phyloP scores from a whole-genome alignment of 2,329 filamentous ascomycete genomes.

The Ophiostoma quercus region DNA sequence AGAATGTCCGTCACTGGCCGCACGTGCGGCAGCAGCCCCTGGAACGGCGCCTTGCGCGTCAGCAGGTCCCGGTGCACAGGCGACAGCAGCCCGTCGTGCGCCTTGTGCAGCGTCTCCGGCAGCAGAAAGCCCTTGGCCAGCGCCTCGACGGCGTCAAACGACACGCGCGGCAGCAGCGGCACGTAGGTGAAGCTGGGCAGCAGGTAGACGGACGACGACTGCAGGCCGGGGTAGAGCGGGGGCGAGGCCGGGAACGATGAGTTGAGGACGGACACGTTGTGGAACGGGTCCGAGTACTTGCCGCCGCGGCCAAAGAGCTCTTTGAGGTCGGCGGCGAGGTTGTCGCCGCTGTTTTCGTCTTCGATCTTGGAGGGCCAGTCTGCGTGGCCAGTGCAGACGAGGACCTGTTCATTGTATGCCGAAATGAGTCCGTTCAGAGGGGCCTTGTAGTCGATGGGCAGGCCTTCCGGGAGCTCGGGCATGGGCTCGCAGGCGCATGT shows the following conservation, averaged over 20 bases:
- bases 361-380: conserved; percentile 85
- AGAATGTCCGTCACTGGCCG: conserved; percentile 57
- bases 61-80: conserved; percentile 52
- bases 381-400: conserved; percentile 72
- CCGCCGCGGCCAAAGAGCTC: conserved; percentile 62
- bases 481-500: conserved; percentile 69
- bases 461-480: conserved; percentile 57
- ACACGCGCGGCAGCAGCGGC: conserved; percentile 60
- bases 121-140: conserved; percentile 62
- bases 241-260: conserved; percentile 64
- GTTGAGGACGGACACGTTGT: conserved; percentile 72
- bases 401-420: conserved; percentile 72
- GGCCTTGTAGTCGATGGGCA: conserved; percentile 68
- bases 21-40: conserved; percentile 50
- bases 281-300: conserved; percentile 58
- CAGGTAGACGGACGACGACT: conserved; percentile 64
- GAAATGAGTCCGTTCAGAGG: conserved; percentile 72
- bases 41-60: conserved; percentile 49
- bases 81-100: conserved; percentile 53
- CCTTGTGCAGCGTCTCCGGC: conserved; percentile 55
- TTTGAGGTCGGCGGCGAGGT: conserved; percentile 67
- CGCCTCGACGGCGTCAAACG: conserved; percentile 50
- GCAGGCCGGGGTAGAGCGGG: conserved; percentile 42
- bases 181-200: conserved; percentile 81
- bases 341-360: conserved; percentile 64